Evolutionary conservation across 2,329 filamentous ascomycete genomes (phyloP), one percentile per base, ranked within the genome.

Genomic region (Metarhizium robertsii): DNA sequence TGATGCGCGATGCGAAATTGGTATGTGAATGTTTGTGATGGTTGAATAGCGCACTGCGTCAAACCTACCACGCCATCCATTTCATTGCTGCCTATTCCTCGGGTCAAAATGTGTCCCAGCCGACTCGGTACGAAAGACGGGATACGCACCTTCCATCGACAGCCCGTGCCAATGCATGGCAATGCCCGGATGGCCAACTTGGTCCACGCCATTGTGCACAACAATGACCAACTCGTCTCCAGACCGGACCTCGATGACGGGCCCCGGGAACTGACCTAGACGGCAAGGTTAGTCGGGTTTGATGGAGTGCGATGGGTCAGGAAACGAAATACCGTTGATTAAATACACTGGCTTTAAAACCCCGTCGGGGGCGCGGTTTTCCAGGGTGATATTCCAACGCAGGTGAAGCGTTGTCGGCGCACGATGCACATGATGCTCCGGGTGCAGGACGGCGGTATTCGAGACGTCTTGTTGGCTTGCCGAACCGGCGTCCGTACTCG

Each of bases 91-190:
- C 20, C 76, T 83, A 0, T 4, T 7, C 7, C 11, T 6, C 14
- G 11, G n/a, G 13, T 48, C 20, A 48, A 16, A 14, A 48, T 11
- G 10, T 32, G n/a, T 14, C 6, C n/a, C 18, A 20, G 38, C 13
- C 25, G 36, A 30, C 40, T 13, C 4, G 14, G 11, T 80, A 81
- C 13, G 20, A 18, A 36, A 7, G 25, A 25, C 6, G 18, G 32
- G 10, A 11, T 6, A 32, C 54, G 10, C 53, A 40, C 80, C 79
- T 59, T 79, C 79, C 68, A 87, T 84, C 61, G 80, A 81, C 59
- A 88, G 73, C 18, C 86, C 86, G 63, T 89, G 86, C 71, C 84
- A 89, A 63, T 89, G 86, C 14, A 88, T 73, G 50, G 78, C 77
- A 2, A 85, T 82, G 14, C 58, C 58, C 0, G 34, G 49, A 14